Percentiles rank a stretch among this genome's conserved stretches.
phyloP scores from a whole-genome alignment of 495 filamentous ascomycete species.

The Tuber borchii region DNA sequence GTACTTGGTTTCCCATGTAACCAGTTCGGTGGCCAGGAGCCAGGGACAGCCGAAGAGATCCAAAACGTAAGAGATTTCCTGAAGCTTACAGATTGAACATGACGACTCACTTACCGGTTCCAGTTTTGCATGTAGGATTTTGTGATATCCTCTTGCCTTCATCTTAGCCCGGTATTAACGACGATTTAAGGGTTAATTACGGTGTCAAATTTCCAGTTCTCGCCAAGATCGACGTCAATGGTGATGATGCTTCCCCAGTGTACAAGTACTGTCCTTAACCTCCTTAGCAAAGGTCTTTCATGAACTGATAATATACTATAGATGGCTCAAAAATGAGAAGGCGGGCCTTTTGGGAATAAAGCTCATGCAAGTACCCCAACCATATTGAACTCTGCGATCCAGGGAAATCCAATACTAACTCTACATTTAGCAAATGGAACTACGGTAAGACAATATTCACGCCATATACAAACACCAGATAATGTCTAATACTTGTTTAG shows the following conservation, averaged over 20 bases:
- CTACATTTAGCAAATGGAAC: slow-evolving; percentile 37
- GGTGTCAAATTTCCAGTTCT: slow-evolving; percentile 90
- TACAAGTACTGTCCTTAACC: slow-evolving; percentile 54
- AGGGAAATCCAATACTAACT: slow-evolving; percentile 13
- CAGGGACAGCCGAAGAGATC: slow-evolving; percentile 81
- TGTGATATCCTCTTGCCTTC: neutral
- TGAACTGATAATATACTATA: slow-evolving; percentile 4
- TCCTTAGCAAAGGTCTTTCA: neutral
- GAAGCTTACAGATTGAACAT: neutral
- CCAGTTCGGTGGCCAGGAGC: slow-evolving; percentile 90
- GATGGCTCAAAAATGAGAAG: slow-evolving; percentile 68
- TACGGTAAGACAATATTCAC: slow-evolving; percentile 20
- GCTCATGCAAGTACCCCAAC: slow-evolving; percentile 60
- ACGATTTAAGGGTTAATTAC: slow-evolving; percentile 70
- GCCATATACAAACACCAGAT: slow-evolving; percentile 56
- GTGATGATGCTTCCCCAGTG: slow-evolving; percentile 68
- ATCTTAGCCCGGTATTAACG: neutral
- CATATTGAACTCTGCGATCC: neutral
- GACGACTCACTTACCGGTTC: slow-evolving; percentile 4
- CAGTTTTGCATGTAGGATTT: slow-evolving; percentile 38
- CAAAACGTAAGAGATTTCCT: slow-evolving; percentile 64
- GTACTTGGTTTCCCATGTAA: slow-evolving; percentile 98
- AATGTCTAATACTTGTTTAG: slow-evolving; percentile 47
- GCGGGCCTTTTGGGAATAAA: slow-evolving; percentile 80
- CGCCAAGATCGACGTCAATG: slow-evolving; percentile 89